These are phyloP conservation scores for Rhamnella rubrinervis DNA, from an alignment of 331 rosid genomes.

Conservation along the genomic window DNA sequence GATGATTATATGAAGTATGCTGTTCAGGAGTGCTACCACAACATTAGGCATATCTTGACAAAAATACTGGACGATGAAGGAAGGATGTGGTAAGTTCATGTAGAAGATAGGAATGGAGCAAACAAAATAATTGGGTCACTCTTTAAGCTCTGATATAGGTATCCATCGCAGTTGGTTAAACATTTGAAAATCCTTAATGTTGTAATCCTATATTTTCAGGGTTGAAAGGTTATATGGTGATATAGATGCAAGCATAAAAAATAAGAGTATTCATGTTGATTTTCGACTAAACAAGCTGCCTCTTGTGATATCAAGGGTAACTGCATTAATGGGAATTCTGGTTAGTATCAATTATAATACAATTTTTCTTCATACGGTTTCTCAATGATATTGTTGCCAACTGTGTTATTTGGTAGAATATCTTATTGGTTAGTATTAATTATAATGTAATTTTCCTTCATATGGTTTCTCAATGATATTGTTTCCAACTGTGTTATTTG, in stretches of 20 bases:
- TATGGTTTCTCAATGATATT: not conserved
- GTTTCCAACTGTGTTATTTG: not conserved
- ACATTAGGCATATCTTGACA: slow-evolving; percentile 58
- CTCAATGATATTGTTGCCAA: not conserved
- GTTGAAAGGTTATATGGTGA: slow-evolving; percentile 70
- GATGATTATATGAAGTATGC: slow-evolving; percentile 96
- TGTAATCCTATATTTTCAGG: slow-evolving; percentile 45
- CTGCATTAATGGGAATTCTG: slow-evolving; percentile 93
- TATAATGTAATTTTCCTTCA: not conserved
- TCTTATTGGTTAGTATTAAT: too few relatives aligned
- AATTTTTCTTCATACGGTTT: slow-evolving; percentile 1
- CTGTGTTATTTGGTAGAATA: too few relatives aligned
- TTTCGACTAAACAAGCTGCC: slow-evolving; percentile 66
- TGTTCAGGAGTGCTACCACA: slow-evolving; percentile 84
- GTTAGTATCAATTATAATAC: slow-evolving; percentile 39
- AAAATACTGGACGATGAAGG: slow-evolving; percentile 78
- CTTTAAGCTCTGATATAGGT: slow-evolving; percentile 2
- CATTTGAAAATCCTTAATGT: not conserved
- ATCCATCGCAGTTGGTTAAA: not conserved
- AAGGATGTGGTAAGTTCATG: slow-evolving; percentile 64
- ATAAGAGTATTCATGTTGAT: slow-evolving; percentile 35
- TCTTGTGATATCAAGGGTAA: slow-evolving; percentile 78
- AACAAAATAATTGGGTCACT: not conserved
- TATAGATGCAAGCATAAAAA: slow-evolving; percentile 48
- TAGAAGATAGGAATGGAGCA: slow-evolving; percentile 1